Conservation (phyloP, 345 rosid species). For the Dimocarpus longan region DNA sequence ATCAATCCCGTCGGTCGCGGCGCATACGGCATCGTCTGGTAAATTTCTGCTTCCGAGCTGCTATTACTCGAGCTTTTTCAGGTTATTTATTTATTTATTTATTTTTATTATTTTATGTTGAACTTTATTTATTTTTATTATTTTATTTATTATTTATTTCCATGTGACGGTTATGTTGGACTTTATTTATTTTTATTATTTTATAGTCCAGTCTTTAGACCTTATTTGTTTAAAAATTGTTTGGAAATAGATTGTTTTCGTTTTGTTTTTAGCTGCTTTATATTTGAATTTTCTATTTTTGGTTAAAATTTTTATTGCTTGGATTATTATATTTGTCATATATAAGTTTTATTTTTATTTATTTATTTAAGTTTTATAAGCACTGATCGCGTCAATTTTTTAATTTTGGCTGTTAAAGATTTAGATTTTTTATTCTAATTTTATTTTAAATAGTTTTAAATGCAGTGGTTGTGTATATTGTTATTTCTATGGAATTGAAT, state of each 20-base stretch:
- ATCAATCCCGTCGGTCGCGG: slow-evolving; percentile 86
- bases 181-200: neutral
- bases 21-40: slow-evolving; percentile 93
- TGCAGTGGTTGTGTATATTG: too few species aligned
- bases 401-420: neutral
- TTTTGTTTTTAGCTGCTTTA: neutral
- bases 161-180: neutral
- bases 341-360: neutral
- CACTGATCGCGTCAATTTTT: neutral
- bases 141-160: too few species aligned
- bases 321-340: neutral
- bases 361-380: neutral
- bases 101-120: too few species aligned
- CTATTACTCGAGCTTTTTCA: too few species aligned
- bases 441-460: too few species aligned
- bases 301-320: neutral
- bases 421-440: neutral
- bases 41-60: slow-evolving; percentile 7
- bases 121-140: too few species aligned
- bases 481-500: neutral
- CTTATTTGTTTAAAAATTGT: neutral
- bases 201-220: neutral
- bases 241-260: neutral
- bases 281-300: neutral
- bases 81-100: too few species aligned